phyloP scores from a whole-genome alignment of 257 asterid species.

The Misopates orontium region DNA sequence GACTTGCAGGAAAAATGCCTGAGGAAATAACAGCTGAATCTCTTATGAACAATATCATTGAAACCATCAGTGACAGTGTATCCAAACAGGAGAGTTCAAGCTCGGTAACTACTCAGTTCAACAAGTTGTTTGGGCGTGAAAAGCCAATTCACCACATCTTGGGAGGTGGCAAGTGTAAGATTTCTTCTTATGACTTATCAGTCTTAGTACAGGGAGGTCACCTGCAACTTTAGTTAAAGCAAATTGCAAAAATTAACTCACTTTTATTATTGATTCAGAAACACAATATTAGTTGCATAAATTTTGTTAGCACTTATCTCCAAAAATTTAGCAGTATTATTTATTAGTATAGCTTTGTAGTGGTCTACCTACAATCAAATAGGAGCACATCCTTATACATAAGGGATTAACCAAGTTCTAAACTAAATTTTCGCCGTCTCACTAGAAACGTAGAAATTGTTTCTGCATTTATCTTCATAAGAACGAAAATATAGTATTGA shows the following conservation, averaged over 20 bases:
- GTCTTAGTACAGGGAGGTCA: not conserved
- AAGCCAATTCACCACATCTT: slow-evolving; percentile 71
- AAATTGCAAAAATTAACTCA: too few species aligned
- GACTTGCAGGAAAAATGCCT: slow-evolving; percentile 49
- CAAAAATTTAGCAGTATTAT: too few species aligned
- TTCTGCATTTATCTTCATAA: too few species aligned
- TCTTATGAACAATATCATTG: slow-evolving; percentile 64
- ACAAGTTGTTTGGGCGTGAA: slow-evolving; percentile 76
- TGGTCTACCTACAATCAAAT: not conserved
- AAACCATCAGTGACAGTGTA: slow-evolving; percentile 50
- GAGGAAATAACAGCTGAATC: slow-evolving; percentile 72
- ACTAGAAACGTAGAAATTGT: too few species aligned
- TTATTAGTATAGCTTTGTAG: too few species aligned
- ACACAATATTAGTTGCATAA: too few species aligned
- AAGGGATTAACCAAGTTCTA: not conserved
- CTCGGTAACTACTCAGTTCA: slow-evolving; percentile 44
- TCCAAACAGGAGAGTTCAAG: slow-evolving; percentile 54
- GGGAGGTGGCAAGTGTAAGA: slow-evolving; percentile 87
- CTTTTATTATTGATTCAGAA: too few species aligned
- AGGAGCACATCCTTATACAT: not conserved
- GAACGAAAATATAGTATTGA: too few species aligned
- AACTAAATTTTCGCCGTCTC: too few species aligned
- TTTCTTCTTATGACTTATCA: not conserved
- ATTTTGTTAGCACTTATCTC: too few species aligned
- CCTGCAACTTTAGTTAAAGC: too few species aligned